A percentile compares a stretch with the other conserved stretches of the same genome.
Conservation (phyloP, 768 basidiomycete species). For the Rhizopogon sp. region DNA sequence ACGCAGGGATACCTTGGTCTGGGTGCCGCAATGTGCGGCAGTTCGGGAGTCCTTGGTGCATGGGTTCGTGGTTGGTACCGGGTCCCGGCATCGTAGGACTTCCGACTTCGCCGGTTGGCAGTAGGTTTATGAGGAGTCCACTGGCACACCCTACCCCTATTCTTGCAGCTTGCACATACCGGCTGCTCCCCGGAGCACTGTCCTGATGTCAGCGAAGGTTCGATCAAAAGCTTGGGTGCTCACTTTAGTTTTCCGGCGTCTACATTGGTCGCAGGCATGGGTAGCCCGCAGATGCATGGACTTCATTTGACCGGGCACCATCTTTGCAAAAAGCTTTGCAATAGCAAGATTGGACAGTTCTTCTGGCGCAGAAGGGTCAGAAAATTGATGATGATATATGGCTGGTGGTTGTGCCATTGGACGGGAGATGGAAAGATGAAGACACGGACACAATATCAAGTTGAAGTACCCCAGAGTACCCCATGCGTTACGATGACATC, state of each 20-base stretch:
- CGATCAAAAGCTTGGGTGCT: neutral
- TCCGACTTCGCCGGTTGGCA: neutral
- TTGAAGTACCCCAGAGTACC: too few species aligned
- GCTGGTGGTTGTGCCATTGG: too few species aligned
- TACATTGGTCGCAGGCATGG: neutral
- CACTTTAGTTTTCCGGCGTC: neutral
- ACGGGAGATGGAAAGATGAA: too few species aligned
- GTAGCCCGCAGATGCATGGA: neutral
- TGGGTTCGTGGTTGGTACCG: neutral
- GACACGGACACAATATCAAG: too few species aligned
- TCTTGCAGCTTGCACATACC: neutral
- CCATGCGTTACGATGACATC: too few species aligned
- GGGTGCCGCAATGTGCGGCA: neutral
- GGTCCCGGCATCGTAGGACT: neutral
- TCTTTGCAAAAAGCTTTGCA: neutral
- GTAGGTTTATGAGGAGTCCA: neutral
- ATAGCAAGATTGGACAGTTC: too few species aligned
- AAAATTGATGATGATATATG: neutral
- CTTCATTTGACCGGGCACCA: neutral
- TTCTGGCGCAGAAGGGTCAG: neutral
- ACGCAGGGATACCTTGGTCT: neutral
- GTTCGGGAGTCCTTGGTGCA: neutral
- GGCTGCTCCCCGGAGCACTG: neutral
- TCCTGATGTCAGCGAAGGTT: neutral
- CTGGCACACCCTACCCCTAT: neutral